Evolutionary conservation across 306 rosid genomes (phyloP).

Genomic region (Canavalia gladiata): DNA sequence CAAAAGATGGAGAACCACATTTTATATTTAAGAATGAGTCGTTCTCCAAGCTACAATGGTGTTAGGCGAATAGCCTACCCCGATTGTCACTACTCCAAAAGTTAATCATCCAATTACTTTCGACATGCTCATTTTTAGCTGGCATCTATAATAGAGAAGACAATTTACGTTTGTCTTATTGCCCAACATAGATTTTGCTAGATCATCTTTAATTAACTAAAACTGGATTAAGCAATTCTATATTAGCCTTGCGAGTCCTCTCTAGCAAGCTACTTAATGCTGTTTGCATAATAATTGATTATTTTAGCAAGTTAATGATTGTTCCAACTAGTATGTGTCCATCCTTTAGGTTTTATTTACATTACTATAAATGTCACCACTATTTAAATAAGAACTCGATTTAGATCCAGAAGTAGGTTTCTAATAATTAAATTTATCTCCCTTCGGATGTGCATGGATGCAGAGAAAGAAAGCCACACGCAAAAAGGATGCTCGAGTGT

Average conservation of each 20-base stretch:
- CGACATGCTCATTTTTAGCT: constrained; percentile 42
- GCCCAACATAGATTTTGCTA: constrained; percentile 19
- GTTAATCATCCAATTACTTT: constrained; percentile 33
- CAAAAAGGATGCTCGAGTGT: not conserved
- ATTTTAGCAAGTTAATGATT: not conserved
- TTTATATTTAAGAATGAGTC: not conserved
- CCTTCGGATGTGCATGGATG: constrained; percentile 23
- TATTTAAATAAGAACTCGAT: not conserved
- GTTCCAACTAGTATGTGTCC: not conserved
- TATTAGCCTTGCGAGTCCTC: constrained; percentile 25
- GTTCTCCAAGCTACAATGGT: constrained; percentile 23
- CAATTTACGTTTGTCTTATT: constrained; percentile 44
- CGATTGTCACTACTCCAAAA: constrained; percentile 29
- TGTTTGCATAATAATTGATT: not conserved
- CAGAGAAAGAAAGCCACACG: not conserved
- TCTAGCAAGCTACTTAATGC: constrained; percentile 7
- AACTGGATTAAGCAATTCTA: constrained; percentile 33
- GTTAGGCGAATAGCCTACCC: constrained; percentile 32
- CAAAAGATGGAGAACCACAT: constrained; percentile 8
- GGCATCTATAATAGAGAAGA: constrained; percentile 45
- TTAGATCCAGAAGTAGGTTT: constrained; percentile 5
- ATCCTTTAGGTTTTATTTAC: not conserved
- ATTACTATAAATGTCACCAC: not conserved
- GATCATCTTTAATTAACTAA: constrained; percentile 24
- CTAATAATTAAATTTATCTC: not conserved